These are phyloP conservation scores for Yamadazyma phyllophila DNA, from an alignment of 805 yeast species.

Conservation along the genomic window DNA sequence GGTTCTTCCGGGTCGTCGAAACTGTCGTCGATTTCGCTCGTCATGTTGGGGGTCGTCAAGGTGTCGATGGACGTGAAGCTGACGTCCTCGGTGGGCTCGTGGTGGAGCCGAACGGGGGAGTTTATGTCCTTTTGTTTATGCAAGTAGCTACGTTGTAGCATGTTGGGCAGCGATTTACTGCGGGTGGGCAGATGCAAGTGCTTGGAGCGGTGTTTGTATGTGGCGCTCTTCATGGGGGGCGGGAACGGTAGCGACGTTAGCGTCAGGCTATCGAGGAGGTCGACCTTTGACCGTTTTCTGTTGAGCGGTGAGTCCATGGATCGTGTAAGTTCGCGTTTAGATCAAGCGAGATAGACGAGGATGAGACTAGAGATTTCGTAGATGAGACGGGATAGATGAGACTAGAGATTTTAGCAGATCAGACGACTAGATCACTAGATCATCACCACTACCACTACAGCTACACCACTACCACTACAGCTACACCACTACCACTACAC, in stretches of 20 bases:
- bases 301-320: constrained; percentile 10
- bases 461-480: no score
- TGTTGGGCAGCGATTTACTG: constrained; percentile 5
- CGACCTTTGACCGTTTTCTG: constrained; percentile 43
- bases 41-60: constrained; percentile 10
- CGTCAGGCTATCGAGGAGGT: constrained; percentile 46
- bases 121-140: not conserved
- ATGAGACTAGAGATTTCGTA: no score
- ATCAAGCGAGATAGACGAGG: no score
- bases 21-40: constrained; percentile 16
- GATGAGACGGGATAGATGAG: no score
- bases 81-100: constrained; percentile 11
- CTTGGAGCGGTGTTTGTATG: constrained; percentile 2
- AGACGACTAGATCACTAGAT: no score
- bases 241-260: constrained; percentile 53
- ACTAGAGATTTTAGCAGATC: no score
- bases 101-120: no score
- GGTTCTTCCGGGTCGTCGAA: constrained; percentile 32
- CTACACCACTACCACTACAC: no score
- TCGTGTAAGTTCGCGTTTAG: no score
- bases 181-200: not conserved
- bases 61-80: constrained; percentile 16
- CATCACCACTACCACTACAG: no score
- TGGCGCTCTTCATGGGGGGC: constrained; percentile 37
- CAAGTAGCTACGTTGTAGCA: not conserved